Evolutionary conservation across 371 early-diverging fungal species (phyloP).

Genomic region (Lichtheimia hyalospora): DNA sequence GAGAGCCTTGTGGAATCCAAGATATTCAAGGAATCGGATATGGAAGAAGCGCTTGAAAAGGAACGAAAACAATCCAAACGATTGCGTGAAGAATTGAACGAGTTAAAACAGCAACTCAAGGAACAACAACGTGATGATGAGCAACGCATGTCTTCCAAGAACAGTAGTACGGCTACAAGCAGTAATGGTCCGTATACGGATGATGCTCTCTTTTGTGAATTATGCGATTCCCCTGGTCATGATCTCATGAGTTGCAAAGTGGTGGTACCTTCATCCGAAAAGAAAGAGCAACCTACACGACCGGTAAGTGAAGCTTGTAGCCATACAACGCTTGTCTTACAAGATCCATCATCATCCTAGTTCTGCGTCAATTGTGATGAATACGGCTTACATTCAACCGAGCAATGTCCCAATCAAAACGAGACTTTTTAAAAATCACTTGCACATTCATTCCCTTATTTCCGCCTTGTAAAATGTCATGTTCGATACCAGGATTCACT

Average conservation of each 20-base stretch:
- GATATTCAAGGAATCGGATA: slow-evolving; percentile 74
- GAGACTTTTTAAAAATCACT: slow-evolving; percentile 18
- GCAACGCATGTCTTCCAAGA: neutral
- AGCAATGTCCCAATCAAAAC: slow-evolving; percentile 20
- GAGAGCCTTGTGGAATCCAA: slow-evolving; percentile 76
- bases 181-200: slow-evolving; percentile 12
- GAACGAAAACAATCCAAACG: slow-evolving; percentile 52
- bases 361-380: slow-evolving; percentile 26
- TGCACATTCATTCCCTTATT: neutral
- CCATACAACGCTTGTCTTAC: neutral
- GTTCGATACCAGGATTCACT: slow-evolving; percentile 5
- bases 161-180: slow-evolving; percentile 3
- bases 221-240: slow-evolving; percentile 71
- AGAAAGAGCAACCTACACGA: slow-evolving; percentile 4
- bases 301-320: slow-evolving; percentile 7
- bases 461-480: slow-evolving; percentile 11
- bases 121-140: slow-evolving; percentile 5
- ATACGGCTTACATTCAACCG: slow-evolving; percentile 18
- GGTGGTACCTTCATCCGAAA: slow-evolving; percentile 17
- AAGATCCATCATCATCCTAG: neutral
- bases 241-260: slow-evolving; percentile 66
- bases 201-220: slow-evolving; percentile 54
- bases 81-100: slow-evolving; percentile 53
- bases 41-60: slow-evolving; percentile 63
- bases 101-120: slow-evolving; percentile 29